phyloP scores from a whole-genome alignment of 169 alveolate species.

The Plasmodium gaboni region DNA sequence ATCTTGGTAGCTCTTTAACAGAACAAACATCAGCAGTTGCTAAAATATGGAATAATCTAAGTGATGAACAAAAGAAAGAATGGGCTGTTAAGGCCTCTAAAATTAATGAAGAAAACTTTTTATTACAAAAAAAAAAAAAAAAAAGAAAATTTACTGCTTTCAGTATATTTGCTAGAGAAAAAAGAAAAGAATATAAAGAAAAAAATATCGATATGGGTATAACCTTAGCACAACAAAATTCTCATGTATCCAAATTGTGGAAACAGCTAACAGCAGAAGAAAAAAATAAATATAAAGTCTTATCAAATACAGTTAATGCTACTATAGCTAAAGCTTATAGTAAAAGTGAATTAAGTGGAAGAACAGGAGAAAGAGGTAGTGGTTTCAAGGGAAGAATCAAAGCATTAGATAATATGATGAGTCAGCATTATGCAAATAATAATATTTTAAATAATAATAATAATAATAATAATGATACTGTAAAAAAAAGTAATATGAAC shows the following conservation, averaged over 20 bases:
- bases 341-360: conserved; percentile 13
- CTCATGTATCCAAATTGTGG: conserved; percentile 74
- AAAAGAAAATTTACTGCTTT: conserved; percentile 75
- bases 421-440: conserved; percentile 22
- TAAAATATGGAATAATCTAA: conserved; percentile 66
- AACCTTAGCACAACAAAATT: conserved; percentile 73
- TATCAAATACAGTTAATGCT: conserved; percentile 47
- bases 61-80: conserved; percentile 56
- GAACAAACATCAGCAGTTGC: conserved; percentile 76
- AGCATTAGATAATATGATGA: conserved; percentile 56
- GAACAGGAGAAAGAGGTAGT: conserved; percentile 37
- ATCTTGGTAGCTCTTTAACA: conserved; percentile 57
- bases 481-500: background rate
- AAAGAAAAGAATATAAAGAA: conserved; percentile 66
- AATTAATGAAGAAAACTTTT: conserved; percentile 69
- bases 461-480: background rate
- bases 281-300: conserved; percentile 61
- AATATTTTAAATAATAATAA: background rate
- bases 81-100: conserved; percentile 73
- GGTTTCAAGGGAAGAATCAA: conserved; percentile 63
- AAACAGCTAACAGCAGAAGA: conserved; percentile 47
- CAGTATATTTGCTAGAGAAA: conserved; percentile 70
- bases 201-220: conserved; percentile 64
- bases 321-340: conserved; percentile 25
- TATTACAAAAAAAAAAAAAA: conserved; percentile 61